Percentiles rank a stretch among this genome's conserved stretches.
These are phyloP conservation scores for Neurospora sp. DNA, from an alignment of 495 filamentous ascomycete species.

Conservation along the genomic window DNA sequence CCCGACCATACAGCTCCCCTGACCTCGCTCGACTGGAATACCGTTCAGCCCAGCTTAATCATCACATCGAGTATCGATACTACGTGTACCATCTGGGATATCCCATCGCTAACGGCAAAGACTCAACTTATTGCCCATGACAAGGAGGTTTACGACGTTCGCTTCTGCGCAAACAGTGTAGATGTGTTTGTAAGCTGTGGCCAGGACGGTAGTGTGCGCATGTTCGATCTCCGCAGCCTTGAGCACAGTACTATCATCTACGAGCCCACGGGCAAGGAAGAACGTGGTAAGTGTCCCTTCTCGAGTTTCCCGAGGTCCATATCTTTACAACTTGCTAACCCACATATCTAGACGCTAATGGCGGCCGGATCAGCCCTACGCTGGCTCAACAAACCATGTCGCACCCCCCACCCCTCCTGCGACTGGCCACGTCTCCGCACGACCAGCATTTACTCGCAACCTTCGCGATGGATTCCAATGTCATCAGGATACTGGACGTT, in stretches of 20 bases:
- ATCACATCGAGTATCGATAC: slow-evolving; percentile 99
- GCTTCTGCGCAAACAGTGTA: slow-evolving; percentile 91
- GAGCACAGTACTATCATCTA: slow-evolving; percentile 99
- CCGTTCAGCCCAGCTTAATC: slow-evolving; percentile 86
- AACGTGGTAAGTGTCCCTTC: slow-evolving; percentile 56
- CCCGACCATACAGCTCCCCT: slow-evolving; percentile 95
- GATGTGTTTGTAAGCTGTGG: slow-evolving; percentile 98
- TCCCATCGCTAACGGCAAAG: slow-evolving; percentile 93
- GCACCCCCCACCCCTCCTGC: slow-evolving; percentile 73
- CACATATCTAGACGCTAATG: slow-evolving; percentile 26
- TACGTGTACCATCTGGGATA: slow-evolving; percentile 99
- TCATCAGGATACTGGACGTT: slow-evolving; percentile 93
- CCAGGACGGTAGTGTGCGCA: slow-evolving; percentile 93
- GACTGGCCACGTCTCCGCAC: slow-evolving; percentile 88
- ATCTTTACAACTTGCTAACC: slow-evolving; percentile 9
- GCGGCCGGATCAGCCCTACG: slow-evolving; percentile 49
- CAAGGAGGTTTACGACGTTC: slow-evolving; percentile 97
- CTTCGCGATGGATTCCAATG: slow-evolving; percentile 84
- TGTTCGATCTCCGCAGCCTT: slow-evolving; percentile 95
- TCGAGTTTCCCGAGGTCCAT: no score
- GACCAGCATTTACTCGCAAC: slow-evolving; percentile 93
- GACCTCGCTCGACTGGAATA: slow-evolving; percentile 97
- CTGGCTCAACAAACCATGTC: slow-evolving; percentile 62
- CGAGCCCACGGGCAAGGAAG: slow-evolving; percentile 82
- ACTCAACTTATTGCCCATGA: slow-evolving; percentile 98